Conservation (phyloP, 441 rosid species). For the Capsella rubella region DNA sequence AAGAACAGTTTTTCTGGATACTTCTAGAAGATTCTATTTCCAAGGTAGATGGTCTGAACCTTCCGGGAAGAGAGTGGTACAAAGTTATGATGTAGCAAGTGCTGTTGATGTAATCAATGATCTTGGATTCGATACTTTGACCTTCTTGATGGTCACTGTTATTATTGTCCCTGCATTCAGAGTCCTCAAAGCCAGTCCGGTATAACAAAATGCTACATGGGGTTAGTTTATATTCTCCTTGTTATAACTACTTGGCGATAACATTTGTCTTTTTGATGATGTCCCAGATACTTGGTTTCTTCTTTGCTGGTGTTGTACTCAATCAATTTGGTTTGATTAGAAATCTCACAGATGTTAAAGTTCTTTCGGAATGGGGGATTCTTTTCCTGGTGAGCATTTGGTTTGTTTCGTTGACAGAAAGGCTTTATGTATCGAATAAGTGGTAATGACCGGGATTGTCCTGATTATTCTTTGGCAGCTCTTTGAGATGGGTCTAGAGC, state of each 20-base stretch:
- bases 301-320: conserved; percentile 94
- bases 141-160: conserved; percentile 93
- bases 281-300: conserved; percentile 94
- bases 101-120: conserved; percentile 96
- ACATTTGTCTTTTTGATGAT: conserved; percentile 20
- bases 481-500: conserved; percentile 99
- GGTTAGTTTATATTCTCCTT: conserved; percentile 13
- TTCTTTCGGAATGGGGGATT: conserved; percentile 98
- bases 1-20: conserved; percentile 45
- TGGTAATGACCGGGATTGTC: conserved; percentile 11
- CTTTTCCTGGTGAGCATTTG: conserved; percentile 86
- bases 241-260: background rate
- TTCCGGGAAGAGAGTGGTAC: conserved; percentile 47
- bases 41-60: conserved; percentile 46
- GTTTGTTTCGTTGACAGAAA: background rate
- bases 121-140: conserved; percentile 94
- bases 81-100: conserved; percentile 63
- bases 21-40: conserved; percentile 47
- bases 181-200: conserved; percentile 89
- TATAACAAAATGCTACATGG: conserved; percentile 49
- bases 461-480: conserved; percentile 64
- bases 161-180: conserved; percentile 90
- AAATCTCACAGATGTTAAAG: conserved; percentile 91
- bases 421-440: conserved; percentile 14
- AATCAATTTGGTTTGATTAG: conserved; percentile 92